These are phyloP conservation scores for sorghum (Sorghum bicolor) DNA, from an alignment of 176 grass and related monocot species.

Conservation along the genomic window Sorghum_bicolor_NCBIv3 NC_012871.2:68263001-68263500, in stretches of 20 bases:
- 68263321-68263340: neutral
- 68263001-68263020: neutral
- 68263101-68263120: constrained; percentile 93
- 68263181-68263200: constrained; percentile 9
- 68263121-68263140: constrained; percentile 81
- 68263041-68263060: neutral
- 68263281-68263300: neutral
- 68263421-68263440: neutral
- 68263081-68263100: constrained; percentile 97
- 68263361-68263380: neutral
- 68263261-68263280: neutral
- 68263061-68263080: constrained; percentile 80
- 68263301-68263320: constrained; percentile 3
- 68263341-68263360: neutral
- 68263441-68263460: neutral
- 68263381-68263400: no score
- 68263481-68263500: no score
- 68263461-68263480: no score
- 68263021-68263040: constrained; percentile 35
- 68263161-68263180: constrained; percentile 23
- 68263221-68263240: constrained; percentile 7
- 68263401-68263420: neutral
- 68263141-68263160: constrained; percentile 84
- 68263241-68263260: neutral
- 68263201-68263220: neutral